Evolutionary conservation across 495 filamentous ascomycete genomes (phyloP).

Genomic region (Annulohypoxylon bovei): DNA sequence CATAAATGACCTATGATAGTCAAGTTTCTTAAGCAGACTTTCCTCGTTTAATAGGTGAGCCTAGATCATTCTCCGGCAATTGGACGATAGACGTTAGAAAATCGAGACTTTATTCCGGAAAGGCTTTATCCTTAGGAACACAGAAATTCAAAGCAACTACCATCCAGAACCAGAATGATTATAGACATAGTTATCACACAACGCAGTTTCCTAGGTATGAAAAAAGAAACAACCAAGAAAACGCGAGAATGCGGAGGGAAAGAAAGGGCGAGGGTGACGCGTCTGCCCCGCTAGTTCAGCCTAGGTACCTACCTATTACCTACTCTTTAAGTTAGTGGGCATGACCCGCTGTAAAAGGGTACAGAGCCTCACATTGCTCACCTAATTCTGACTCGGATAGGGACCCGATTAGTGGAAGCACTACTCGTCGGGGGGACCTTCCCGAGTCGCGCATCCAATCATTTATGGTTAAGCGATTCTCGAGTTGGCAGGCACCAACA

Average conservation of each 20-base stretch:
- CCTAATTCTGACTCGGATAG: not conserved
- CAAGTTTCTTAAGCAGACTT: not conserved
- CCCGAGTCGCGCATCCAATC: slow-evolving; percentile 9
- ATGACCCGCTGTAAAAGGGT: slow-evolving; percentile 8
- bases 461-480: not conserved
- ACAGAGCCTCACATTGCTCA: slow-evolving; percentile 20
- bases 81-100: not conserved
- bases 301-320: too few relatives aligned
- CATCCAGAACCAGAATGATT: not conserved
- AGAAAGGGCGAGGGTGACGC: slow-evolving; percentile 2
- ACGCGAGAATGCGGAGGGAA: not conserved
- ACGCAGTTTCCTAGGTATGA: not conserved
- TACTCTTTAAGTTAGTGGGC: not conserved
- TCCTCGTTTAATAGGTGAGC: not conserved
- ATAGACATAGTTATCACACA: not conserved
- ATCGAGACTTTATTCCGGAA: not conserved
- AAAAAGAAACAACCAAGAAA: not conserved
- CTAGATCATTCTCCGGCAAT: not conserved
- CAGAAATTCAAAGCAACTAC: not conserved
- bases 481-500: slow-evolving; percentile 2
- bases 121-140: not conserved
- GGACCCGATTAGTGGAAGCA: slow-evolving; percentile 12
- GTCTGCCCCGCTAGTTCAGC: slow-evolving; percentile 22
- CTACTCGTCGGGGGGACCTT: not conserved
- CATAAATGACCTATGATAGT: not conserved